phyloP scores from a whole-genome alignment of 345 rosid species.

The Rhodamnia rubescens region DNA sequence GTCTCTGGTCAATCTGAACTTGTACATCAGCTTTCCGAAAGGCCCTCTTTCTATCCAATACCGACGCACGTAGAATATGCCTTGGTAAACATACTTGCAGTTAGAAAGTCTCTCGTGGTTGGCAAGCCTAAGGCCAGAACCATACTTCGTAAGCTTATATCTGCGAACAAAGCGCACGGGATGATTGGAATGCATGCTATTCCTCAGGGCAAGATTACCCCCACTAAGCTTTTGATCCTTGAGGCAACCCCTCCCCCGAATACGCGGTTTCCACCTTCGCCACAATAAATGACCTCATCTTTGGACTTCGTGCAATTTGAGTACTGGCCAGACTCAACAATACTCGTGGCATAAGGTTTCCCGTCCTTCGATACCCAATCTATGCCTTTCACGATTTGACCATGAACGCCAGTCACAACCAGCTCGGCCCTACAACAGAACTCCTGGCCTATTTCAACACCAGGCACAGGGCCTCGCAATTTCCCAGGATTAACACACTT shows the following conservation, averaged over 20 bases:
- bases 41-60: slow-evolving; percentile 8
- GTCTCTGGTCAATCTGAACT: slow-evolving; percentile 6
- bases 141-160: not conserved
- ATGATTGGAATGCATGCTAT: slow-evolving; percentile 6
- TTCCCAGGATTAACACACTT: not conserved
- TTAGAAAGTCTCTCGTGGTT: not conserved
- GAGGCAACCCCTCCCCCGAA: not conserved
- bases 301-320: not conserved
- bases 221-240: slow-evolving; percentile 16
- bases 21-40: slow-evolving; percentile 12
- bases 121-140: not conserved
- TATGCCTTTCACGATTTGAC: slow-evolving; percentile 5
- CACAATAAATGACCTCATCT: slow-evolving; percentile 12
- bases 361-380: slow-evolving; percentile 1
- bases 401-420: slow-evolving; percentile 18
- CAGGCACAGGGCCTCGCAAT: slow-evolving; percentile 6
- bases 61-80: slow-evolving; percentile 8
- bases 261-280: slow-evolving; percentile 24
- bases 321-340: slow-evolving; percentile 15
- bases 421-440: slow-evolving; percentile 15
- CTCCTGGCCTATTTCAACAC: slow-evolving; percentile 16
- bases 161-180: not conserved
- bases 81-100: slow-evolving; percentile 17
- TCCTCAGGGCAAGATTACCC: slow-evolving; percentile 30
- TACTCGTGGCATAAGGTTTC: slow-evolving; percentile 6